Evolutionary conservation across 495 filamentous ascomycete genomes (phyloP).

Genomic region (Bryoglossum gracile): DNA sequence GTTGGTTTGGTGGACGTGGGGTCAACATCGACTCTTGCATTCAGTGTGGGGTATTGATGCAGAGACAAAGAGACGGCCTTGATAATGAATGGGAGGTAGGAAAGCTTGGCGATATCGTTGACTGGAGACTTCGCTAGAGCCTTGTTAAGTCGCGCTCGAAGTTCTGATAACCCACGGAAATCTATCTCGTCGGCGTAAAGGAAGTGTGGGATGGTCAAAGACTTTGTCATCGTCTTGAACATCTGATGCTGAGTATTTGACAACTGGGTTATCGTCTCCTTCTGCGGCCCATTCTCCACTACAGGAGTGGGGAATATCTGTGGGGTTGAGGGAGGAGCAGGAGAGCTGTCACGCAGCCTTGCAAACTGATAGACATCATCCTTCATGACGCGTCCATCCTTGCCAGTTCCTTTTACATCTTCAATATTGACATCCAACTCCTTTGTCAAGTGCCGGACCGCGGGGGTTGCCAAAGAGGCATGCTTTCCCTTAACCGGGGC

Average conservation of each 20-base stretch:
- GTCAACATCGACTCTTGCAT: slow-evolving; percentile 66
- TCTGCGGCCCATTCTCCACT: slow-evolving; percentile 38
- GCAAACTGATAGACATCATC: slow-evolving; percentile 83
- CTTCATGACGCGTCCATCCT: slow-evolving; percentile 84
- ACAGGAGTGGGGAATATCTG: slow-evolving; percentile 11
- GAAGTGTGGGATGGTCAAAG: slow-evolving; percentile 86
- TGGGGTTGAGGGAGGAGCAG: slow-evolving; percentile 4
- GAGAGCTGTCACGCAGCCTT: slow-evolving; percentile 31
- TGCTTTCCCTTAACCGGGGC: slow-evolving; percentile 38
- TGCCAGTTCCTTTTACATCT: slow-evolving; percentile 77
- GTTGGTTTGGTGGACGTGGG: slow-evolving; percentile 46
- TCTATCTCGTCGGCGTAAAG: slow-evolving; percentile 84
- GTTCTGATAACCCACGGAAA: slow-evolving; percentile 58
- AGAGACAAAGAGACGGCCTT: slow-evolving; percentile 89
- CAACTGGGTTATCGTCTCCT: slow-evolving; percentile 58
- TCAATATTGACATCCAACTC: slow-evolving; percentile 67
- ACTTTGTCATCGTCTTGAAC: slow-evolving; percentile 98
- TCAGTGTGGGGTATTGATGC: slow-evolving; percentile 74
- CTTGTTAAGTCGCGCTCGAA: slow-evolving; percentile 64
- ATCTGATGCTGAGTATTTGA: slow-evolving; percentile 80
- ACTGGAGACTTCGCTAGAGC: slow-evolving; percentile 29
- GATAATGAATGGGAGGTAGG: slow-evolving; percentile 88
- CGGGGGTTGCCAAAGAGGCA: slow-evolving; percentile 77
- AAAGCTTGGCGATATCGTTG: slow-evolving; percentile 52
- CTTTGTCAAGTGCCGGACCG: slow-evolving; percentile 81